phyloP scores from a whole-genome alignment of 2,329 filamentous ascomycete species.

The Fusarium clavum region DNA sequence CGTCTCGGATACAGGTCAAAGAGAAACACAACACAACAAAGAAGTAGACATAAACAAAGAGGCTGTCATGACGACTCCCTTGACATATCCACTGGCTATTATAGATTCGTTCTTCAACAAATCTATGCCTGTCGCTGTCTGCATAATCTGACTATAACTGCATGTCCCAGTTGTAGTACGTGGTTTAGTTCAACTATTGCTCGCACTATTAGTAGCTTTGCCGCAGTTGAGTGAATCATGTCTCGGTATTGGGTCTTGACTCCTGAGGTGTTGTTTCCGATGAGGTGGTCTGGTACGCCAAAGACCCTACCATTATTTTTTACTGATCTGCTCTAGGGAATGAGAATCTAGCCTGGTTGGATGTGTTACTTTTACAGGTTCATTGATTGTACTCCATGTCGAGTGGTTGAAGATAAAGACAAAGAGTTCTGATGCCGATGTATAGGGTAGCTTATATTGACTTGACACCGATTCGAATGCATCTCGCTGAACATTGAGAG shows the following conservation, averaged over 20 bases:
- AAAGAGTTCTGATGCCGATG: background rate
- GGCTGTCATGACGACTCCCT: constrained; percentile 23
- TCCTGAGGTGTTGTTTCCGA: background rate
- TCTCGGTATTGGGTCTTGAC: background rate
- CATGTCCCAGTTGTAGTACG: background rate
- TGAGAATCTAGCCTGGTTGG: too few species aligned
- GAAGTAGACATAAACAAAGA: background rate
- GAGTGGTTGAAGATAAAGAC: background rate
- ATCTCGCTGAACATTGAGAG: background rate
- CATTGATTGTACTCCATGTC: background rate
- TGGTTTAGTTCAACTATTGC: background rate
- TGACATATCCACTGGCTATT: background rate
- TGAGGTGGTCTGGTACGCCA: too few species aligned
- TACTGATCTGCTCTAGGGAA: too few species aligned
- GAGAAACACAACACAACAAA: background rate
- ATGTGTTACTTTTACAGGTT: too few species aligned
- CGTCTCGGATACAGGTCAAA: constrained; percentile 9
- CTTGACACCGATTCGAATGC: background rate
- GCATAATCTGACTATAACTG: constrained; percentile 1
- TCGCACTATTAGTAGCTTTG: background rate
- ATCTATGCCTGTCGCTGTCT: background rate
- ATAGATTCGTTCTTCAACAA: background rate
- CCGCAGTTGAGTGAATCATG: background rate
- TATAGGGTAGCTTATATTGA: background rate
- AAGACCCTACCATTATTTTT: background rate